These are phyloP conservation scores for Thermothelomyces thermophilus DNA, from an alignment of 2,329 filamentous ascomycete genomes.

Conservation along the genomic window DNA sequence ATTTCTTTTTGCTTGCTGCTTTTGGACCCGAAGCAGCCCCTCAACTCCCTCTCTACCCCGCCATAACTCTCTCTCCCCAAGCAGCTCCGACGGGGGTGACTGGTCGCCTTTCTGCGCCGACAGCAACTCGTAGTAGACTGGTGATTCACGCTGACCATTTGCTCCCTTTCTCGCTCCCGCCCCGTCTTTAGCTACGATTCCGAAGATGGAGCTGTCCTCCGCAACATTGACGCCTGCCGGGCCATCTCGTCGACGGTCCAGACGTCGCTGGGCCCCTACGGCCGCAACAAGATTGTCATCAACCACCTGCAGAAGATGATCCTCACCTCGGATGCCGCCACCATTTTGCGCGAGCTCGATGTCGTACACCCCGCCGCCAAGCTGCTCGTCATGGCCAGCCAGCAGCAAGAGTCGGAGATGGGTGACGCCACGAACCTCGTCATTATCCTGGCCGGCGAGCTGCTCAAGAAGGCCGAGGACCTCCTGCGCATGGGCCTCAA, in stretches of 20 bases:
- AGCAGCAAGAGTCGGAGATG: conserved; percentile 99
- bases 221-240: conserved; percentile 97
- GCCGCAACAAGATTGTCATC: conserved; percentile 99
- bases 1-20: conserved; percentile 19
- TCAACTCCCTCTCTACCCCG: conserved; percentile 24
- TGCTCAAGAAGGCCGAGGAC: conserved; percentile 95
- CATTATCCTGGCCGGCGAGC: conserved; percentile 89
- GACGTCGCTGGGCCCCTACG: conserved; percentile 93
- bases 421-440: conserved; percentile 97
- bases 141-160: conserved; percentile 26
- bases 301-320: conserved; percentile 99
- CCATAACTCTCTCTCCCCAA: conserved; percentile 8
- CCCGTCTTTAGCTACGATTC: conserved; percentile 98
- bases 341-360: conserved; percentile 93
- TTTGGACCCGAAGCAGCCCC: not conserved
- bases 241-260: conserved; percentile 94
- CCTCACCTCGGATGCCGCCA: conserved; percentile 93
- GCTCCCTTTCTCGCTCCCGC: conserved; percentile 22
- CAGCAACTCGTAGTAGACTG: not conserved
- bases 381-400: conserved; percentile 94
- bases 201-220: conserved; percentile 96
- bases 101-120: conserved; percentile 3
- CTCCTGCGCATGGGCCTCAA: conserved; percentile 94
- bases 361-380: conserved; percentile 98
- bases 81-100: not conserved